phyloP scores from a whole-genome alignment of 2,329 filamentous ascomycete genomes.

The Aspergillus brasiliensis region DNA sequence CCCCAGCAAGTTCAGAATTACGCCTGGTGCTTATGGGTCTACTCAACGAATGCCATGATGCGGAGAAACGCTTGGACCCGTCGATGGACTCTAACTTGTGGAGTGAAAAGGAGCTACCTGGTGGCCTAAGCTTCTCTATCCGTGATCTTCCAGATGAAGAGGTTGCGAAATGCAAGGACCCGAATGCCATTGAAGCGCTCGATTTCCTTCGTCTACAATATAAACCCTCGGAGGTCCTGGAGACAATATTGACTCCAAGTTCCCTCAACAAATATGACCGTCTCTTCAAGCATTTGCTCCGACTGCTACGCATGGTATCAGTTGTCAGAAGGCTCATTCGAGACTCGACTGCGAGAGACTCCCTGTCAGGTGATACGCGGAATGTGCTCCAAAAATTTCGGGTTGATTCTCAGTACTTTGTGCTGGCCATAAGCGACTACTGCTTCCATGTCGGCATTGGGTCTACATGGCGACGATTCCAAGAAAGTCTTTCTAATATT shows the following conservation, averaged over 20 bases:
- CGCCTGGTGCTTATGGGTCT: conserved; percentile 85
- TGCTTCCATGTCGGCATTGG: conserved; percentile 78
- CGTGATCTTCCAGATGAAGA: conserved; percentile 77
- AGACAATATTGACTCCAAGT: conserved; percentile 70
- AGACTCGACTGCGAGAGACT: conserved; percentile 50
- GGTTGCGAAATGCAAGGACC: conserved; percentile 79
- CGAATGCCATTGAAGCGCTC: conserved; percentile 80
- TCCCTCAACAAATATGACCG: conserved; percentile 79
- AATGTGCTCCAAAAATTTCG: conserved; percentile 63
- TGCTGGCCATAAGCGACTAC: conserved; percentile 72
- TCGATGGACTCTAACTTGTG: conserved; percentile 26
- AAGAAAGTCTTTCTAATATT: conserved; percentile 64
- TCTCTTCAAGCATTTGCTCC: conserved; percentile 78
- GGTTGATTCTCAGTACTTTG: conserved; percentile 77
- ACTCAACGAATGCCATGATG: conserved; percentile 70
- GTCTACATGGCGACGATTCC: conserved; percentile 72
- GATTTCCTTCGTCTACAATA: conserved; percentile 91
- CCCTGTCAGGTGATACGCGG: conserved; percentile 37
- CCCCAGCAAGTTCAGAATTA: conserved; percentile 91
- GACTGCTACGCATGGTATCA: conserved; percentile 76
- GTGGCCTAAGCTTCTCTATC: conserved; percentile 78
- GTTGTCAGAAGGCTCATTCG: conserved; percentile 68
- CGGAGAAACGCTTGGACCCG: conserved; percentile 23
- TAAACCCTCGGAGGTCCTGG: conserved; percentile 70
- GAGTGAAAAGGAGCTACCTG: conserved; percentile 56